phyloP scores from a whole-genome alignment of 2,329 filamentous ascomycete genomes.

The Daldinia sp. region DNA sequence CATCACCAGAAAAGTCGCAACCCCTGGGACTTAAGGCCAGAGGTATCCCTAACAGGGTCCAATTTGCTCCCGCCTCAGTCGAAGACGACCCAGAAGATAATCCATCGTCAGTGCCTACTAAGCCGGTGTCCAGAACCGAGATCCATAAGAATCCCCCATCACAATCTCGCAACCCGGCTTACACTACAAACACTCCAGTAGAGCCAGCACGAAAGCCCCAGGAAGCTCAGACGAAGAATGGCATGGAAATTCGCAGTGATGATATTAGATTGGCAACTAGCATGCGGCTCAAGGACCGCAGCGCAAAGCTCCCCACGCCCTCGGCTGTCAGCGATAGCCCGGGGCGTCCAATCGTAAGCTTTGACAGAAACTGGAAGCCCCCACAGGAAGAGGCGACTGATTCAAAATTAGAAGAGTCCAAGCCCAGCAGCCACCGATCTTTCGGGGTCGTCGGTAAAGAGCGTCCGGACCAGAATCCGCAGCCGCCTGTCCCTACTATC shows the following conservation, averaged over 20 bases:
- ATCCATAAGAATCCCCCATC: constrained; percentile 87
- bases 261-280: constrained; percentile 92
- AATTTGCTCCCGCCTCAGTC: constrained; percentile 62
- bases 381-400: constrained; percentile 78
- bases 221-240: constrained; percentile 75
- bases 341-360: constrained; percentile 96
- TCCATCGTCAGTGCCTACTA: constrained; percentile 55
- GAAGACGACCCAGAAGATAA: constrained; percentile 52
- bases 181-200: constrained; percentile 73
- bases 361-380: constrained; percentile 85
- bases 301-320: constrained; percentile 86
- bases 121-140: constrained; percentile 69
- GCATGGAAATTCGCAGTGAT: constrained; percentile 84
- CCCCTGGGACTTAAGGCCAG: constrained; percentile 70
- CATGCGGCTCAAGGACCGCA: constrained; percentile 88
- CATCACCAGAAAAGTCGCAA: constrained; percentile 51
- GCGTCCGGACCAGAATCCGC: constrained; percentile 49
- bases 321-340: constrained; percentile 91
- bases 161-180: constrained; percentile 84
- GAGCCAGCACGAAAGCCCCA: constrained; percentile 54
- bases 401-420: constrained; percentile 70
- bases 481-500: constrained; percentile 63
- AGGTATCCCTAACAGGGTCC: constrained; percentile 74
- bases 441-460: constrained; percentile 44
- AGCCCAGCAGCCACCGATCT: constrained; percentile 38